Evolutionary conservation across 768 basidiomycete genomes (phyloP).

Genomic region (Suillus lakei): DNA sequence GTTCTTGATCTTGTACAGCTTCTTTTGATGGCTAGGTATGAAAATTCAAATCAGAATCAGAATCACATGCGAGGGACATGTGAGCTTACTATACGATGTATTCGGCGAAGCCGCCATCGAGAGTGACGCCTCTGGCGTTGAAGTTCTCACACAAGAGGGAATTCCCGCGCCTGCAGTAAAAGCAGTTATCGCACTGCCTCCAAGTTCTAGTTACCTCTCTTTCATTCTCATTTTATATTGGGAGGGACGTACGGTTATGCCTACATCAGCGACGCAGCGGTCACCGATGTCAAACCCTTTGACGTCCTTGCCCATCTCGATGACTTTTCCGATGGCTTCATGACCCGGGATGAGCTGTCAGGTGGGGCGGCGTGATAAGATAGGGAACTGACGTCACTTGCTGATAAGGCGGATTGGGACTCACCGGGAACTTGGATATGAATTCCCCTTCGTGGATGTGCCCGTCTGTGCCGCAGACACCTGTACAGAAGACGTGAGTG

Average conservation of each 20-base stretch:
- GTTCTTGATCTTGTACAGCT: constrained; percentile 88
- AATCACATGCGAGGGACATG: neutral
- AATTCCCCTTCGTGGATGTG: constrained; percentile 71
- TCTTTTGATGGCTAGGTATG: constrained; percentile 60
- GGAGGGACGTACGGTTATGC: constrained; percentile 73
- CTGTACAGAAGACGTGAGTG: constrained; percentile 28
- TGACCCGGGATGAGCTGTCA: constrained; percentile 74
- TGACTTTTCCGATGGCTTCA: constrained; percentile 74
- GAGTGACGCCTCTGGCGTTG: constrained; percentile 76
- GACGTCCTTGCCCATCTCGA: constrained; percentile 80
- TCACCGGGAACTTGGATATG: constrained; percentile 62
- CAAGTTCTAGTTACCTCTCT: too few relatives aligned
- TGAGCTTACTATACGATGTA: constrained; percentile 79
- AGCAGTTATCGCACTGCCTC: constrained; percentile 84
- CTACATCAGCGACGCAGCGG: constrained; percentile 83
- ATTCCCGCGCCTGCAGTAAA: constrained; percentile 87
- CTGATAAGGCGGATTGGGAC: constrained; percentile 11
- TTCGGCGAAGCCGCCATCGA: constrained; percentile 88
- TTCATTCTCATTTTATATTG: too few relatives aligned
- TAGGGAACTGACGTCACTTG: constrained; percentile 23
- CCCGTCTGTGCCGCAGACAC: constrained; percentile 65
- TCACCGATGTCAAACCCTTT: constrained; percentile 78
- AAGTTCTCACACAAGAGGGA: constrained; percentile 86
- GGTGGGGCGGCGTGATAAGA: constrained; percentile 15
- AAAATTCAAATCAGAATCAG: neutral